Evolutionary conservation across 75 land plant species (phyloP).

Genomic region (Pseudotsuga menziesii): DNA sequence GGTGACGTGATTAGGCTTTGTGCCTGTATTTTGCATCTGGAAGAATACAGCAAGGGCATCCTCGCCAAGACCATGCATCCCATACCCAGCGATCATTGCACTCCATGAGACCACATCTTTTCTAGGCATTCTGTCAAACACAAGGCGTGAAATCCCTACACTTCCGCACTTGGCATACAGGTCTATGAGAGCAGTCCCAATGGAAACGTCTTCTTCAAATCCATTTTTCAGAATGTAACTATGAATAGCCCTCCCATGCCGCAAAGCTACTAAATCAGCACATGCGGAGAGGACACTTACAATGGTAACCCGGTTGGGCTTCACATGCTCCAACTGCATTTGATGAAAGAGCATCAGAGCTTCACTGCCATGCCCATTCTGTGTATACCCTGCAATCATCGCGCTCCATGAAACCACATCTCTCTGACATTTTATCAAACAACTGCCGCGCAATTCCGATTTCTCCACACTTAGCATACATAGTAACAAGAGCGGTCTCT

Average conservation of each 20-base stretch:
- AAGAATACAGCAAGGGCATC: constrained; percentile 16
- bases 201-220: neutral
- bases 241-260: constrained; percentile 6
- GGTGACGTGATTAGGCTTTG: constrained; percentile 18
- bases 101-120: constrained; percentile 23
- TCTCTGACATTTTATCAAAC: constrained; percentile 11
- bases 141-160: constrained; percentile 11
- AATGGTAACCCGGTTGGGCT: constrained; percentile 12
- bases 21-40: constrained; percentile 15
- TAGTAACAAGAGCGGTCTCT: constrained; percentile 12
- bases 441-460: constrained; percentile 3
- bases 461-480: constrained; percentile 16
- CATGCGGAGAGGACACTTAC: constrained; percentile 12
- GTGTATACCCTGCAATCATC: constrained; percentile 11
- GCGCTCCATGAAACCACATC: constrained; percentile 21
- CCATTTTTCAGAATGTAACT: constrained; percentile 2
- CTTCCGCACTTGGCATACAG: constrained; percentile 27
- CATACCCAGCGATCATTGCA: constrained; percentile 24
- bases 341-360: constrained; percentile 12
- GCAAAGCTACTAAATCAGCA: constrained; percentile 12
- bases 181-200: constrained; percentile 16
- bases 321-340: constrained; percentile 11
- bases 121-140: constrained; percentile 14
- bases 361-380: constrained; percentile 9
- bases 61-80: constrained; percentile 15